Evolutionary conservation across 2,329 filamentous ascomycete species (phyloP).

Genomic region (Fusarium siculi): DNA sequence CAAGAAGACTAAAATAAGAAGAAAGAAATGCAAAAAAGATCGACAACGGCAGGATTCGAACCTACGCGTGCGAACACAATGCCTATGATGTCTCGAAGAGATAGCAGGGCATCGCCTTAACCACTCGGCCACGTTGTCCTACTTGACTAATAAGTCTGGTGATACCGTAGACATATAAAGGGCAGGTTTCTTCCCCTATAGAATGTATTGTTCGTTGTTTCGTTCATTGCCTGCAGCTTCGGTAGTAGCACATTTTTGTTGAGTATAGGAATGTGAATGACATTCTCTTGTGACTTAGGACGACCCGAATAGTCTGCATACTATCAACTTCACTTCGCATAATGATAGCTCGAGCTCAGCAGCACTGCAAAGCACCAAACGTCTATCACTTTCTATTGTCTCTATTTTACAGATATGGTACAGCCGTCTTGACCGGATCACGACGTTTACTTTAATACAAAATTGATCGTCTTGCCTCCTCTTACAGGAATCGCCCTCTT

Average conservation of each 20-base stretch:
- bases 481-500: conserved; percentile 74
- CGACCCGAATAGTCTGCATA: not conserved
- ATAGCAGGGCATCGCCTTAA: conserved; percentile 36
- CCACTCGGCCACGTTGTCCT: conserved; percentile 33
- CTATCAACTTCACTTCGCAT: not conserved
- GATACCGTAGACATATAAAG: not conserved
- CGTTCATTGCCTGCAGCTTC: not conserved
- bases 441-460: conserved; percentile 63
- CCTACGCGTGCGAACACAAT: conserved; percentile 35
- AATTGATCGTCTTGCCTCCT: conserved; percentile 77
- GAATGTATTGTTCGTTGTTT: not conserved
- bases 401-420: conserved; percentile 26
- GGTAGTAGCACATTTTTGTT: not conserved
- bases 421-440: not conserved
- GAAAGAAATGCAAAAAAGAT: not conserved
- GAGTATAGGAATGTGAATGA: too few relatives aligned
- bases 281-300: not conserved
- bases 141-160: accelerated
- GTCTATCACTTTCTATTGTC: conserved; percentile 14
- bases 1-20: not conserved
- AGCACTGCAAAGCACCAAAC: not conserved
- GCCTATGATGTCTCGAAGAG: conserved; percentile 23
- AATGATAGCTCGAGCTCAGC: not conserved
- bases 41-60: conserved; percentile 35
- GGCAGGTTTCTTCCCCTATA: accelerated